A percentile compares a stretch with the other conserved stretches of the same genome.
Evolutionary conservation across 1,284 basidiomycete species (phyloP).

Genomic region (Sanghuangporus weigelae): DNA sequence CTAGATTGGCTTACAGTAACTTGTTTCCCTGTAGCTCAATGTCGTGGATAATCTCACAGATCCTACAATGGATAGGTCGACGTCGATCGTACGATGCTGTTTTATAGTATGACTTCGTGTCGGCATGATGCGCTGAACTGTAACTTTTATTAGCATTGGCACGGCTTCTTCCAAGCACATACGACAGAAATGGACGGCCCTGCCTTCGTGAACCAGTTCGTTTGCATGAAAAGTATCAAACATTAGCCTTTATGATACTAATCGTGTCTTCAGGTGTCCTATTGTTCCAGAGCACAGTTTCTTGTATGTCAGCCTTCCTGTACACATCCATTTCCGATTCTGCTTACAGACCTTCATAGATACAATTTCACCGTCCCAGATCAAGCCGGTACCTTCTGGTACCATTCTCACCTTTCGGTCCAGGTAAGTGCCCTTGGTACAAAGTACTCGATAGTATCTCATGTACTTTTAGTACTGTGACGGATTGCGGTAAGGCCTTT

Average conservation of each 20-base stretch:
- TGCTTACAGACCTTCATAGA: not conserved
- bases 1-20: not conserved
- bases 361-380: constrained; percentile 26
- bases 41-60: constrained; percentile 22
- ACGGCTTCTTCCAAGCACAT: constrained; percentile 37
- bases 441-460: not conserved
- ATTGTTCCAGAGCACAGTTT: constrained; percentile 27
- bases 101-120: no score
- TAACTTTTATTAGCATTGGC: constrained; percentile 38
- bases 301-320: constrained; percentile 4
- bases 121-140: not conserved
- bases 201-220: constrained; percentile 35
- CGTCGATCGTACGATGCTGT: constrained; percentile 23
- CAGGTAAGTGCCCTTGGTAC: constrained; percentile 23
- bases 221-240: not conserved
- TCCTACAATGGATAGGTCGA: constrained; percentile 21
- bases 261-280: constrained; percentile 15
- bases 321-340: not conserved
- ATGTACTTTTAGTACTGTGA: constrained; percentile 28
- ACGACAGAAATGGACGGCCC: constrained; percentile 34
- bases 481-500: constrained; percentile 24
- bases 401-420: constrained; percentile 25
- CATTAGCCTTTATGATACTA: not conserved
- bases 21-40: constrained; percentile 17
- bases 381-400: constrained; percentile 29